Evolutionary conservation across 169 alveolate species (phyloP).

Genomic region (Cryptosporidium sp.): DNA sequence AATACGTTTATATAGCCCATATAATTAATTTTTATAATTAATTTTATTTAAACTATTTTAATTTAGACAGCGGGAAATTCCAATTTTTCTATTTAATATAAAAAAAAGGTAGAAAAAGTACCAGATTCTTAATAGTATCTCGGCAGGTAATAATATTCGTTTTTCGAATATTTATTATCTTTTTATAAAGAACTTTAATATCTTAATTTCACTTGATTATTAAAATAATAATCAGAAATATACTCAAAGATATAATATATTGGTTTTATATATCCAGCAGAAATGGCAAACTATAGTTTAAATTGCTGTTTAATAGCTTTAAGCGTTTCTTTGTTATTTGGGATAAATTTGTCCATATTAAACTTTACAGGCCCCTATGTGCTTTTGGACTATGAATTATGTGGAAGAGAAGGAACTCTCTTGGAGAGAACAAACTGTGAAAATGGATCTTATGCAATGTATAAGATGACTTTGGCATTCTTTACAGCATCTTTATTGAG

Average conservation of each 20-base stretch:
- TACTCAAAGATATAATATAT: neutral
- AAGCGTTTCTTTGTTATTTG: constrained; percentile 45
- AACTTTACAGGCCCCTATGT: constrained; percentile 59
- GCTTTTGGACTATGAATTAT: constrained; percentile 30
- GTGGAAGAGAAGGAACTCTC: constrained; percentile 47
- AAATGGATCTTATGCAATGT: constrained; percentile 61
- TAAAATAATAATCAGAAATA: neutral
- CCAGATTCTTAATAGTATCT: constrained; percentile 6
- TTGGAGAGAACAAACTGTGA: constrained; percentile 31
- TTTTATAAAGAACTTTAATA: neutral
- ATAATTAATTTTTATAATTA: neutral
- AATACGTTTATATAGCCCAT: no score
- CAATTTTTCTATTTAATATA: neutral
- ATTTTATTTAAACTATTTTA: neutral
- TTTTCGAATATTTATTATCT: neutral
- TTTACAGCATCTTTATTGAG: constrained; percentile 39
- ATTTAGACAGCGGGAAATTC: constrained; percentile 13
- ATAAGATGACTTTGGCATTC: constrained; percentile 37
- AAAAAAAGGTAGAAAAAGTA: neutral
- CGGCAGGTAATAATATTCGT: neutral
- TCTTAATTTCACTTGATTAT: neutral
- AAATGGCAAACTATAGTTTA: constrained; percentile 39
- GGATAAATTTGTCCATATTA: constrained; percentile 29
- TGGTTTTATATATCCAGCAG: neutral
- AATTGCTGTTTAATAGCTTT: constrained; percentile 42